These are phyloP conservation scores for Myxozyma geophila DNA, from an alignment of 805 yeast species.

Conservation along the genomic window DNA sequence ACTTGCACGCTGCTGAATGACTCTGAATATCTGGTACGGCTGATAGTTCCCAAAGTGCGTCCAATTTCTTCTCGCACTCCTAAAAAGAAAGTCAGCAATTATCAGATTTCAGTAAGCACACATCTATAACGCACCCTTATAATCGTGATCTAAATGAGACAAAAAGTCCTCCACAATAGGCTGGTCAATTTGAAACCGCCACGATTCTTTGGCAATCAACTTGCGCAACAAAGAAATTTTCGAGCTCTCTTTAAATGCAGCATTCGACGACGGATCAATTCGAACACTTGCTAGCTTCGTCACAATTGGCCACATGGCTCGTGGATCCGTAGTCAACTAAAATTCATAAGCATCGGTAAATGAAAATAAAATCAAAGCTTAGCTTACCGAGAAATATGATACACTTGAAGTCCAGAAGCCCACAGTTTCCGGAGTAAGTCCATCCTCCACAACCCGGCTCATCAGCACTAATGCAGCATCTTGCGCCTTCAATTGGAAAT, in stretches of 20 bases:
- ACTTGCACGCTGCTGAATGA: constrained; percentile 48
- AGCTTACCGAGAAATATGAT: constrained; percentile 58
- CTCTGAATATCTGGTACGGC: constrained; percentile 52
- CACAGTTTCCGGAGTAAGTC: constrained; percentile 72
- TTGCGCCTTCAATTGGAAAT: constrained; percentile 20
- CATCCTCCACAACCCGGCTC: constrained; percentile 53
- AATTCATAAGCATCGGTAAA: not conserved
- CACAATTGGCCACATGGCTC: constrained; percentile 64
- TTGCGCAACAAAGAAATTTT: constrained; percentile 61
- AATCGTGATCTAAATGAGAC: constrained; percentile 60
- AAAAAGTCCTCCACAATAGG: constrained; percentile 50
- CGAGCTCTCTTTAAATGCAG: constrained; percentile 69
- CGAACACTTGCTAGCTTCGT: constrained; percentile 53
- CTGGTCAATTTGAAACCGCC: constrained; percentile 54
- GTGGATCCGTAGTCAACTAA: constrained; percentile 50
- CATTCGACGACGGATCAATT: constrained; percentile 56
- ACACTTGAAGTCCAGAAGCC: constrained; percentile 76
- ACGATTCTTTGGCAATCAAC: constrained; percentile 55
- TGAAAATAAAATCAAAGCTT: not conserved
- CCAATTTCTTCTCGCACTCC: constrained; percentile 74
- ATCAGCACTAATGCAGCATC: constrained; percentile 48
- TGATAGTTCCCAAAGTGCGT: constrained; percentile 56
- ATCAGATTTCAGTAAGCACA: too few species aligned
- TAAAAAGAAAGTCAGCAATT: constrained; percentile 52
- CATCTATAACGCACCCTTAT: constrained; percentile 23